Base-by-base conservation (phyloP, 2,329 filamentous ascomycete species). In the Claviceps digitariae region DNA sequence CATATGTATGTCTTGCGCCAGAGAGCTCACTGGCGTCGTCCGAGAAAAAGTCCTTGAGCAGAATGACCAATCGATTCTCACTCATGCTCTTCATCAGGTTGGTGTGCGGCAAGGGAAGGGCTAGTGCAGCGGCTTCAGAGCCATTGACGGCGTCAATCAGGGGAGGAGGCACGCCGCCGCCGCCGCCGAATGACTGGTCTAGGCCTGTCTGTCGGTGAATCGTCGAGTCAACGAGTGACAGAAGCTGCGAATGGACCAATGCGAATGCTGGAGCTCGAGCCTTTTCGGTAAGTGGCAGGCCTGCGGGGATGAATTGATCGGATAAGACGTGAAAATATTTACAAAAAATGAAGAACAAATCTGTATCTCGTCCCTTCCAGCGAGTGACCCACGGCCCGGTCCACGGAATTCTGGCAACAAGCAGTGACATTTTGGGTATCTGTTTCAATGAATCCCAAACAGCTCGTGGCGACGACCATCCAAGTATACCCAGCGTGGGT, bases 341-440 rank as follows among this genome's bases (percentile, higher is more conserved):
- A 70, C 83, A 81, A 63, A 96, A 96, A 46, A 94, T 85, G 69
- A 91, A 95, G 64, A 95, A 88, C 36, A 96, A 73, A 63, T 95
- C 90, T 4, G 86, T 94, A 61, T 95, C 90, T 2, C 83, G 81
- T 15, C 90, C 90, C 56, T 82, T 84, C 90, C 90, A 96, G 56
- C 89, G 81, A 41, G 85, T 81, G 8, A 87, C 74, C 90, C 90
- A 96, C 1, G 83, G 82, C 1, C 88, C 87, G 61, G 86, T 82
- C 90, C 90, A 96, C 45, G 83, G 74, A n/a, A 95, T 83, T 58
- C 84, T 81, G 31, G 81, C 76, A 5, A 86, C 81, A 31, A 83
- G 78, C 41, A 90, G 65, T 1, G 88, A 84, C 52, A 84, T 72
- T 56, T 74, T 75, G 9, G 83, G 77, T 1, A 82, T 77, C 57